Evolutionary conservation across 441 rosid species (phyloP), one percentile per base, ranked within the genome.

Genomic region (Pelargonium australe): DNA sequence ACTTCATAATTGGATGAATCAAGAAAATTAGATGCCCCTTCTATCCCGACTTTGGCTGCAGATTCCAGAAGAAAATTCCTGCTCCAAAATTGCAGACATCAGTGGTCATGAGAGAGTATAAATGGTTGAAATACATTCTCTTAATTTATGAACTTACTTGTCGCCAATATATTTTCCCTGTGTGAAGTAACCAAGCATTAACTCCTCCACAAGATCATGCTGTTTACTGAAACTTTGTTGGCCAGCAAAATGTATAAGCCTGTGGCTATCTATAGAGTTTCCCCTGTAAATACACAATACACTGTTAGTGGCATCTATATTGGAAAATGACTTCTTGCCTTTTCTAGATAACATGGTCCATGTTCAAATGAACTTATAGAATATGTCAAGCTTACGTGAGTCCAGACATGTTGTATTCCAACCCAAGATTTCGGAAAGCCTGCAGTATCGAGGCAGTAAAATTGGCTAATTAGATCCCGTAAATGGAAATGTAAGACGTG

Each of bases 1-100:
- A 86, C 75, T 44, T 97, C 96, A 20, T 76, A 90, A 62, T 86
- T 85, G 25, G 95, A 88, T 43, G 89, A 89, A 64, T 79, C 84
- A 20, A 91, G 90, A 70, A 85, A 91, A 58, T 76, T 91, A 37
- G 87, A 90, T 70, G 93, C 96, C 49, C 96, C 93, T 60, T 86
- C 91, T 68, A 93, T 68, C 74, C 90, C 96, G 67, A 78, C 87
- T 74, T 87, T 90, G 58, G 68, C 73, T 20, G 97, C 92, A 41
- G 86, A 82, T 68, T 93, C 96, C 72, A 91, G 64, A 61, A 93
- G 90, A 78, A 93, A 93, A 70, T 85, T 84, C 82, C 98, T 91
- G 81, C 63, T 68, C 68, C 28, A 58, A 64, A 4, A n/a, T 53
- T 14, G 3, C 57, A 63, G 8, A 10, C 43, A 61, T 76, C 67